Evolutionary conservation across 129 eudicot species (phyloP).

Genomic region (Apium graveolens): DNA sequence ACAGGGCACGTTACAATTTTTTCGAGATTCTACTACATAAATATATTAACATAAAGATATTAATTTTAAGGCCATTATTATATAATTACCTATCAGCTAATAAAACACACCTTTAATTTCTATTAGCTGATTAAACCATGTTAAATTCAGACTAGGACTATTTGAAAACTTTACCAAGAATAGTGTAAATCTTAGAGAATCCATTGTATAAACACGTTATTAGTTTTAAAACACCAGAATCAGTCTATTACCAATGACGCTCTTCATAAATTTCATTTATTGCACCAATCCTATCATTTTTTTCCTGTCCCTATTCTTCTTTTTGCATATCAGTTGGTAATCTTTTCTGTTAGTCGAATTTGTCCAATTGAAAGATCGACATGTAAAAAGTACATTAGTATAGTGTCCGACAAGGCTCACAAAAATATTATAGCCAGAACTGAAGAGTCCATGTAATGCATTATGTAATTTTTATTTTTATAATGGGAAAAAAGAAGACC

Average conservation of each 20-base stretch:
- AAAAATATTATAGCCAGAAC: neutral
- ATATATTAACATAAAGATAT: neutral
- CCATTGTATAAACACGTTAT: neutral
- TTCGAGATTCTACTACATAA: neutral
- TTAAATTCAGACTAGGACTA: neutral
- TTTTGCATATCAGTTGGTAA: neutral
- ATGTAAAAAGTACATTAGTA: too few relatives aligned
- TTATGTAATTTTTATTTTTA: neutral
- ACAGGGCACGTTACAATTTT: neutral
- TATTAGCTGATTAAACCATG: neutral
- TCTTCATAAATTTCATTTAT: neutral
- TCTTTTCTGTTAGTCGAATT: neutral
- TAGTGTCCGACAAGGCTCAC: neutral
- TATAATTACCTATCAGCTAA: neutral
- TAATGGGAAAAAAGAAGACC: neutral
- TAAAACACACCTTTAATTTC: neutral
- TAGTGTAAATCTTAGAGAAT: neutral
- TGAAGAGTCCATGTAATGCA: neutral
- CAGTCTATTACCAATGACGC: neutral
- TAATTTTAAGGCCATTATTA: neutral
- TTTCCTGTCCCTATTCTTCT: neutral
- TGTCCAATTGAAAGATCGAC: neutral
- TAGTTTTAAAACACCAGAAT: neutral
- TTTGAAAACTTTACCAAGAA: neutral
- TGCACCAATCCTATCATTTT: neutral